phyloP scores from a whole-genome alignment of 768 basidiomycete species.

The Udeniomyces megalosporus region DNA sequence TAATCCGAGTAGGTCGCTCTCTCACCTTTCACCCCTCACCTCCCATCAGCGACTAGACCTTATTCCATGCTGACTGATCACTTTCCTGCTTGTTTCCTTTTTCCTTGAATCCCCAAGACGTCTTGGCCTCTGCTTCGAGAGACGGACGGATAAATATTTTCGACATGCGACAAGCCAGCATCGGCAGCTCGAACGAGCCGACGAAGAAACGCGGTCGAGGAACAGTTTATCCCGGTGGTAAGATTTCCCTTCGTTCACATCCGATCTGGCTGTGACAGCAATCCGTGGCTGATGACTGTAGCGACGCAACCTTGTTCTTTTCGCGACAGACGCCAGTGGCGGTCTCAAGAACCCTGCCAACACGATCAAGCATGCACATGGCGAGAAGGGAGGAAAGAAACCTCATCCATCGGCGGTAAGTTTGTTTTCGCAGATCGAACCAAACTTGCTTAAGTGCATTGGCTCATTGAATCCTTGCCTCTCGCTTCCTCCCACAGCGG shows the following conservation, averaged over 20 bases:
- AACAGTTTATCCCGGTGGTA: background rate
- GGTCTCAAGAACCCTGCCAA: background rate
- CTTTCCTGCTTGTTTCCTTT: background rate
- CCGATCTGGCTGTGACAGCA: background rate
- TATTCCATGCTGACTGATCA: background rate
- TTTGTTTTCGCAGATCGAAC: background rate
- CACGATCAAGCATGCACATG: constrained; percentile 7
- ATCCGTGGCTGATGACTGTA: too few species aligned
- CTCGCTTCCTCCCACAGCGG: background rate
- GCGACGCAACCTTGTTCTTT: background rate
- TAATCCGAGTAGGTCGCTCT: constrained; percentile 17
- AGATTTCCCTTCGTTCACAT: background rate
- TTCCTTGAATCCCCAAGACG: constrained; percentile 6
- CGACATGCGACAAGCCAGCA: constrained; percentile 18
- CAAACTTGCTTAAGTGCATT: background rate
- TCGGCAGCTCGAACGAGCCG: background rate
- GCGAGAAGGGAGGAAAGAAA: constrained; percentile 4
- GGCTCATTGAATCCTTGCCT: background rate
- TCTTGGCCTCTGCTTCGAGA: constrained; percentile 24
- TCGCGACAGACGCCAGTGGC: background rate
- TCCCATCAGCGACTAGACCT: background rate
- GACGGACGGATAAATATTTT: constrained; percentile 25
- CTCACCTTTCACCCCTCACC: background rate
- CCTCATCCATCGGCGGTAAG: background rate
- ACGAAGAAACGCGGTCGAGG: background rate